Base-by-base conservation (phyloP, 2,329 filamentous ascomycete species). In the Sporothrix curviconia region DNA sequence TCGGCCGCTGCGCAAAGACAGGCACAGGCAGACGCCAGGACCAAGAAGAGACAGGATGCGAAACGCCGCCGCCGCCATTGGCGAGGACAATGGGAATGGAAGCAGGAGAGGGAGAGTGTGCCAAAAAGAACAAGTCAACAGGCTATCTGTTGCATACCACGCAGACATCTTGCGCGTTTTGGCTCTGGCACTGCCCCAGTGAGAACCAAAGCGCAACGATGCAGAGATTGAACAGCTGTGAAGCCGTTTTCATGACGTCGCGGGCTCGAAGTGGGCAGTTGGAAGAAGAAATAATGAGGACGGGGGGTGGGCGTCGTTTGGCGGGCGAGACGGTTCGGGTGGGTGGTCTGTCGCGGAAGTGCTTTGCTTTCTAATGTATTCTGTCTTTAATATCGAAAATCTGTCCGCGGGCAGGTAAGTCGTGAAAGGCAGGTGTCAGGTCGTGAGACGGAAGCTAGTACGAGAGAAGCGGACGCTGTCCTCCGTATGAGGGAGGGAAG, bases 201-300 rank as follows among this genome's bases (percentile, higher is more conserved):
- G 74, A 66, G 36, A 73, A 74, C 78, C 77, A 82, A 59, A 83
- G 76, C 60, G 79, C 72, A 69, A 83, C 81, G 59, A 83, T 67
- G 32, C 76, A 76, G 61, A 83, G 74, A 66, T 77, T 83, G 65
- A 83, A 82, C 54, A 80, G 70, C 64, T 76, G 77, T 63, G 75
- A 73, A 39, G 78, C 79, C 64, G 78, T 71, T 68, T 73, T 79
- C 80, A 83, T 83, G 61, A 60, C 65, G 64, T 64, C 39, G 24
- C 37, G 34, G 22, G 8, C 17, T 19, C 9, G 39, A 11, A 42
- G 51, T 36, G 43, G 30, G 25, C 22, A 32, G 19, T 30, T 46
- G 49, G 34, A 34, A 55, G 32, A 55, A 57, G 40, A 54, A 22
- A 42, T 32, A 28, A 50, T 40, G 46, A 40, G 17, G 22, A 36